Evolutionary conservation across 2,329 filamentous ascomycete genomes (phyloP).

Genomic region (Aspergillus puulaauensis): DNA sequence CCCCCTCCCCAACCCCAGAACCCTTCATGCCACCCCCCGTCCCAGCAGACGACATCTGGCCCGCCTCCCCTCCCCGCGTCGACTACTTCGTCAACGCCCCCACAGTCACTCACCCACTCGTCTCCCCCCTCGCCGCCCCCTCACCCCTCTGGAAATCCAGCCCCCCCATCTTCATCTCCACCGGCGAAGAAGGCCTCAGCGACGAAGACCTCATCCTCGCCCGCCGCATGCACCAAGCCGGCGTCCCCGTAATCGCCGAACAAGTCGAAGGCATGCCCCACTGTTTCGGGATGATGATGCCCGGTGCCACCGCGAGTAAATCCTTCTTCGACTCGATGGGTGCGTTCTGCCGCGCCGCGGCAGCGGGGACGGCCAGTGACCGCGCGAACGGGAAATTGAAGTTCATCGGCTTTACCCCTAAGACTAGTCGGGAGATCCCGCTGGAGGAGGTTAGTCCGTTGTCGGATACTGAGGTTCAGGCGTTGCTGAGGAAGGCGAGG

Average conservation of each 20-base stretch:
- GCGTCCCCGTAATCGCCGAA: slow-evolving; percentile 38
- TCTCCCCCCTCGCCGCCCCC: slow-evolving; percentile 38
- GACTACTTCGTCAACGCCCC: slow-evolving; percentile 43
- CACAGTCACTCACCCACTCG: slow-evolving; percentile 41
- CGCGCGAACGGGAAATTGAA: slow-evolving; percentile 28
- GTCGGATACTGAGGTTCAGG: slow-evolving; percentile 38
- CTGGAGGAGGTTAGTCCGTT: slow-evolving; percentile 34
- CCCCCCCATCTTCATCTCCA: slow-evolving; percentile 42
- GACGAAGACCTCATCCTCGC: slow-evolving; percentile 43
- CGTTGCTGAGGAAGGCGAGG: slow-evolving; percentile 25
- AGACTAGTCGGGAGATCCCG: slow-evolving; percentile 27
- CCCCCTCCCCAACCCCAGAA: slow-evolving; percentile 14
- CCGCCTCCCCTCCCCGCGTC: slow-evolving; percentile 41
- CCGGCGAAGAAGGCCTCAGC: slow-evolving; percentile 43
- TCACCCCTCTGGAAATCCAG: slow-evolving; percentile 41
- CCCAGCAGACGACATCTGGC: slow-evolving; percentile 41
- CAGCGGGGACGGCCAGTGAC: slow-evolving; percentile 24
- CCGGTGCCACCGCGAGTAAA: slow-evolving; percentile 44
- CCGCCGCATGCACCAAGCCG: slow-evolving; percentile 39
- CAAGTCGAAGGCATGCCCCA: slow-evolving; percentile 49
- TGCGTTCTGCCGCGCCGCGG: slow-evolving; percentile 49
- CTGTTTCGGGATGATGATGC: slow-evolving; percentile 58
- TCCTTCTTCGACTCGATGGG: slow-evolving; percentile 59
- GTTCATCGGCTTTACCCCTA: slow-evolving; percentile 31
- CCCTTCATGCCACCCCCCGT: slow-evolving; percentile 29